A percentile compares a stretch with the other conserved stretches of the same genome.
These are phyloP conservation scores for Schizosaccharomyces octosporus DNA, from an alignment of 805 yeast genomes.

Conservation along the genomic window DNA sequence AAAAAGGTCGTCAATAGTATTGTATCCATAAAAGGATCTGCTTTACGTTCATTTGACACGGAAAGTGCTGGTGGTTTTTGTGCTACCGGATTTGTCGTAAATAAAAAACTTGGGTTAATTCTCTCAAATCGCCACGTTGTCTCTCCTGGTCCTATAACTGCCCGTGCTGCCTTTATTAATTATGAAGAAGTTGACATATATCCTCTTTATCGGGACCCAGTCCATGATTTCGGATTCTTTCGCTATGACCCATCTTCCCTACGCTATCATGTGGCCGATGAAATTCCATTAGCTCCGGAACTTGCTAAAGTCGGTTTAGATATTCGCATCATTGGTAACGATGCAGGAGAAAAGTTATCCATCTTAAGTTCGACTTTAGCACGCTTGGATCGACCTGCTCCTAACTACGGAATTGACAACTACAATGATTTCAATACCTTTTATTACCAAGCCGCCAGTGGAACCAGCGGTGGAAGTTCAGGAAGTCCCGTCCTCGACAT, in stretches of 20 bases:
- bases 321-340: conserved; percentile 85
- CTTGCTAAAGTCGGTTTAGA: conserved; percentile 58
- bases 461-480: conserved; percentile 86
- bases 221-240: conserved; percentile 81
- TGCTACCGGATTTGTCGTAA: conserved; percentile 92
- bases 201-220: conserved; percentile 72
- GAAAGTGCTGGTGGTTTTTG: conserved; percentile 60
- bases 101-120: conserved; percentile 53
- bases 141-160: conserved; percentile 54
- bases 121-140: conserved; percentile 84
- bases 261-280: conserved; percentile 47
- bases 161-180: conserved; percentile 14
- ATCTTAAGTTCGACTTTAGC: conserved; percentile 65
- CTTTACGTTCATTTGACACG: conserved; percentile 62
- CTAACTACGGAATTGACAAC: conserved; percentile 69
- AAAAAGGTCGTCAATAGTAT: conserved; percentile 62
- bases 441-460: conserved; percentile 86
- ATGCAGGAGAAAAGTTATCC: conserved; percentile 81
- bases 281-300: conserved; percentile 53
- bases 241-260: conserved; percentile 47
- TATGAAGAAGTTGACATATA: conserved; percentile 77
- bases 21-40: conserved; percentile 71
- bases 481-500: conserved; percentile 87
- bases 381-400: conserved; percentile 78
- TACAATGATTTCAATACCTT: conserved; percentile 86